These are phyloP conservation scores for Garcia nutans DNA, from an alignment of 345 rosid species.

Conservation along the genomic window DNA sequence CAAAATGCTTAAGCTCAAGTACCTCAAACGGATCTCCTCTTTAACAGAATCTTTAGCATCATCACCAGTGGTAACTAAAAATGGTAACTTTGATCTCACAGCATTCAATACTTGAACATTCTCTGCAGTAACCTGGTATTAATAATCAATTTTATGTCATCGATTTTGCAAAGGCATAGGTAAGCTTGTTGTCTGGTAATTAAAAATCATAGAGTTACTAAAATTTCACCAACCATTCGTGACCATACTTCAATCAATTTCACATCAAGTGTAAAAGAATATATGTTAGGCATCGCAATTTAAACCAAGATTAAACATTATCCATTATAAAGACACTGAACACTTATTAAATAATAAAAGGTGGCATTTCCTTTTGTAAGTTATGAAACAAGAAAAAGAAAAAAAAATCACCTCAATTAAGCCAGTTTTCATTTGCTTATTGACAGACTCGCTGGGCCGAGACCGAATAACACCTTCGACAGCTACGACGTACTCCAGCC, in stretches of 20 bases:
- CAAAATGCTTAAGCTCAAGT: not conserved
- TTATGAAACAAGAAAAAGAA: not conserved
- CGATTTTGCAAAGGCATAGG: not conserved
- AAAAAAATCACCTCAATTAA: conserved; percentile 54
- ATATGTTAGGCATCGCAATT: not conserved
- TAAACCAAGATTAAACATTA: not conserved
- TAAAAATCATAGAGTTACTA: not conserved
- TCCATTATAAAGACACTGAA: not conserved
- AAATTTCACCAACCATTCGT: no score
- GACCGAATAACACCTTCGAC: conserved; percentile 73
- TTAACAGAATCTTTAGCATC: conserved; percentile 71
- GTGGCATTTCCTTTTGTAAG: not conserved
- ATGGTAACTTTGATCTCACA: conserved; percentile 82
- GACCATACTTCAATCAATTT: not conserved
- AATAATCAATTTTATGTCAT: conserved; percentile 14
- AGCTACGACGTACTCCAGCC: conserved; percentile 79
- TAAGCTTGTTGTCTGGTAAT: not conserved
- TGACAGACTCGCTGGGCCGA: conserved; percentile 73
- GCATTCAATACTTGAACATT: conserved; percentile 75
- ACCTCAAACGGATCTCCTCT: conserved; percentile 95
- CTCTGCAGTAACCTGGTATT: conserved; percentile 73
- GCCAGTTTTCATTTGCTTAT: conserved; percentile 87
- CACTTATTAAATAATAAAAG: not conserved
- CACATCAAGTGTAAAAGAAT: not conserved
- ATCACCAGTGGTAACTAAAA: conserved; percentile 74